Base-by-base conservation (phyloP, 352 stramenopile genomes). In the Pythium dissimile region DNA sequence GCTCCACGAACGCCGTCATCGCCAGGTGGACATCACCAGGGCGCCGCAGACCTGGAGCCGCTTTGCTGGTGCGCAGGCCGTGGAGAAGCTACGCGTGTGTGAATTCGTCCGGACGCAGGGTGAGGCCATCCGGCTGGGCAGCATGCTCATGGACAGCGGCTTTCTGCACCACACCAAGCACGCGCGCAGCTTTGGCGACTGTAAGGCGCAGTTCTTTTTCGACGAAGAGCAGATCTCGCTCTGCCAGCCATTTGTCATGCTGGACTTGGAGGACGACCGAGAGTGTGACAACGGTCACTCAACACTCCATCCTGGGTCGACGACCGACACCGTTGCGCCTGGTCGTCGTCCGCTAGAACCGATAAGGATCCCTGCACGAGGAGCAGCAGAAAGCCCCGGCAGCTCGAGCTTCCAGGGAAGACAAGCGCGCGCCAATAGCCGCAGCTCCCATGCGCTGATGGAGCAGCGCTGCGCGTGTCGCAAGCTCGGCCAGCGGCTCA, bases 121-220 rank as follows among this genome's bases (percentile, higher is more conserved):
- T 8, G 68, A 76, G 43, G 68, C 64, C 12, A 34, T 71, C 2
- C 68, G 68, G 2, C 10, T 76, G 0, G 68, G 68, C 47, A 71
- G 66, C 46, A 61, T 66, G 53, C 41, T 71, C 27, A 71, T 73
- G 60, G 68, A 76, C 38, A 54, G 55, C 3, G 68, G 64, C 1
- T 67, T 69, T 24, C 23, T 76, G 16, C 68, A 76, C 45, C 68
- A 76, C 61, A n/a, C 34, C 27, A 76, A 71, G 50, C 68, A 76
- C 34, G 28, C 13, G 5, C 56, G 48, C 5, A 52, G 37, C 26
- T 66, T 69, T 23, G 49, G 57, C 24, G 31, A 62, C 48, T 57
- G 34, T 2, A 30, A 18, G 1, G 8, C 53, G 13, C 37, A 54
- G 18, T 76, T 65, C 54, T 62, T 45, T 27, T 70, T 77, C 30